Evolutionary conservation across 768 basidiomycete species (phyloP).

Genomic region (Rossbeevera mucosa): DNA sequence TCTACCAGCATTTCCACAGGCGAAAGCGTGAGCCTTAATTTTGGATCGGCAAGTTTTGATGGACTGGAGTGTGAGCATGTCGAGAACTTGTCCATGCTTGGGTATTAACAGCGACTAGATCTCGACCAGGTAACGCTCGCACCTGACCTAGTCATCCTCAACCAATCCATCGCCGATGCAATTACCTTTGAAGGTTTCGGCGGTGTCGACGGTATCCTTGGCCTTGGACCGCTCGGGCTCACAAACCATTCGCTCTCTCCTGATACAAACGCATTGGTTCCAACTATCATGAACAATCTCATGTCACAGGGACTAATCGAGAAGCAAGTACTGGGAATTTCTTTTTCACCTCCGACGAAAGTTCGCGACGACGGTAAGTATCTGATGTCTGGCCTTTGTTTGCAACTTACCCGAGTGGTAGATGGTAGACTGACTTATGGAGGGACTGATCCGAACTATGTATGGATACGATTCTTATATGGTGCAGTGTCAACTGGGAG

Average conservation of each 20-base stretch:
- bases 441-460: not conserved
- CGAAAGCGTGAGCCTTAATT: slow-evolving; percentile 7
- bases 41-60: slow-evolving; percentile 13
- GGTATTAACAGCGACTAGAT: slow-evolving; percentile 6
- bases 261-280: slow-evolving; percentile 2
- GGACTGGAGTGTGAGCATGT: slow-evolving; percentile 33
- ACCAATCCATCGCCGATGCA: slow-evolving; percentile 29
- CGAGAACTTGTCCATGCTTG: not conserved
- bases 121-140: slow-evolving; percentile 26
- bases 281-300: slow-evolving; percentile 21
- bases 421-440: not conserved
- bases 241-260: not conserved
- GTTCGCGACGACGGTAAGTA: slow-evolving; percentile 7
- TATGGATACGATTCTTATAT: not conserved
- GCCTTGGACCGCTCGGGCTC: slow-evolving; percentile 17
- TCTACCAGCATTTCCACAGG: slow-evolving; percentile 25
- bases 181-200: slow-evolving; percentile 7
- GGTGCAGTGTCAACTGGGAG: not conserved
- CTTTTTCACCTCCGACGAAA: slow-evolving; percentile 12
- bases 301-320: slow-evolving; percentile 13
- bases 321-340: slow-evolving; percentile 14
- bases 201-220: slow-evolving; percentile 25
- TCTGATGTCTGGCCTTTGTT: not conserved
- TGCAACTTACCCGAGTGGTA: slow-evolving; percentile 12
- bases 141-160: slow-evolving; percentile 19